A percentile compares a stretch with the other conserved stretches of the same genome.
phyloP scores from a whole-genome alignment of 176 grass and related monocot genomes.

The Aegilops bicornis region DNA sequence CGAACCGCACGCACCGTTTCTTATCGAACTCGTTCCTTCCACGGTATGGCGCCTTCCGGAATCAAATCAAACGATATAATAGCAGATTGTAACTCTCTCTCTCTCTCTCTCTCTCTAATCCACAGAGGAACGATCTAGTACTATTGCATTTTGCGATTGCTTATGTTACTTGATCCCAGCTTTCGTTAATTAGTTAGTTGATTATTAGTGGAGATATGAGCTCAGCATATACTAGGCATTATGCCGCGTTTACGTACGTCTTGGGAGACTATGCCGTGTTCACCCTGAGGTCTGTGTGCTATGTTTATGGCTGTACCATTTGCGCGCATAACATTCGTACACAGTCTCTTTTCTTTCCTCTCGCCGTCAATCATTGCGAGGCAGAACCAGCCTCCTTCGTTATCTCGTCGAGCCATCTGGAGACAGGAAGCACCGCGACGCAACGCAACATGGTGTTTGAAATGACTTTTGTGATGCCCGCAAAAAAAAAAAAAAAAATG shows the following conservation, averaged over 20 bases:
- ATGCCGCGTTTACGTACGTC: no score
- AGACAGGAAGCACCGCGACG: neutral
- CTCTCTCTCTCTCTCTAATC: neutral
- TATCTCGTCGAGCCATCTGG: neutral
- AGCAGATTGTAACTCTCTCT: neutral
- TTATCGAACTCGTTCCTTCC: neutral
- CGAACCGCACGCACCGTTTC: neutral
- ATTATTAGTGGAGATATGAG: no score
- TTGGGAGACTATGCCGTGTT: no score
- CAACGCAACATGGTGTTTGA: neutral
- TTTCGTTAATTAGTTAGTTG: no score
- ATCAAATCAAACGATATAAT: neutral
- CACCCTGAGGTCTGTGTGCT: no score
- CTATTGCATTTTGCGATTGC: neutral
- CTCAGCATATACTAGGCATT: no score
- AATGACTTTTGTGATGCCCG: neutral
- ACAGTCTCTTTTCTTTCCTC: no score
- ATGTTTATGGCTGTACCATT: neutral
- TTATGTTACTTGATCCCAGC: neutral
- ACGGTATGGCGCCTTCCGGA: neutral
- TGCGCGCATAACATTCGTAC: neutral
- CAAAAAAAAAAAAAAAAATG: neutral
- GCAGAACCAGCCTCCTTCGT: neutral
- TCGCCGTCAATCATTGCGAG: slow-evolving; percentile 24
- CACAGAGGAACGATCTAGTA: neutral